Conservation (phyloP, 176 grass and related monocot species). For the Olyra latifolia region DNA sequence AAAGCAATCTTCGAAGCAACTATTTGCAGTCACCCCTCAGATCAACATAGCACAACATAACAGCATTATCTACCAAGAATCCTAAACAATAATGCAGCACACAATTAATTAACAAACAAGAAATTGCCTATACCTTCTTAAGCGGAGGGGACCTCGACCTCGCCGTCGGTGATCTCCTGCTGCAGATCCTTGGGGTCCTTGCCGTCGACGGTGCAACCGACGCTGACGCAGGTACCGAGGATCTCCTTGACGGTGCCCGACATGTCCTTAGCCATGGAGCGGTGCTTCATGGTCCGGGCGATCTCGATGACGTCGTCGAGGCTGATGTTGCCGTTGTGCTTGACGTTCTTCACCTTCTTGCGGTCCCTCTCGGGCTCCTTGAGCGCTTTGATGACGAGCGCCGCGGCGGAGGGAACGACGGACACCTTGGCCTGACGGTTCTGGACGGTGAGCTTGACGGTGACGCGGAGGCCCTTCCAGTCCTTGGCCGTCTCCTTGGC, state of each 20-base stretch:
- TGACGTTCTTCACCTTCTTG: conserved; percentile 85
- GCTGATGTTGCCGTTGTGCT: conserved; percentile 74
- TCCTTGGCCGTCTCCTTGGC: conserved; percentile 90
- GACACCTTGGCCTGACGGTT: conserved; percentile 79
- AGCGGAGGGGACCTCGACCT: conserved; percentile 50
- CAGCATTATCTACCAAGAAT: background rate
- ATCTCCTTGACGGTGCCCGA: conserved; percentile 67
- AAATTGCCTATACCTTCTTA: conserved; percentile 34
- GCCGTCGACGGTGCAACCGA: conserved; percentile 67
- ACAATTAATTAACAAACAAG: background rate
- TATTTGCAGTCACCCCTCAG: background rate
- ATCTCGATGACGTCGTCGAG: conserved; percentile 78
- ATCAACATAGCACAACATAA: background rate
- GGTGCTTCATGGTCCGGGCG: conserved; percentile 46
- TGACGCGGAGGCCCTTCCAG: conserved; percentile 84
- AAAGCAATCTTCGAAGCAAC: background rate
- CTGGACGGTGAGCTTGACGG: conserved; percentile 85
- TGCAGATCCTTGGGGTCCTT: conserved; percentile 78
- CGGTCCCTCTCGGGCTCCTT: conserved; percentile 80
- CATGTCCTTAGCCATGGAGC: conserved; percentile 72
- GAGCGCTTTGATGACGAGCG: conserved; percentile 78
- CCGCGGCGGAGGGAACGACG: conserved; percentile 74
- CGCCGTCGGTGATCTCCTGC: conserved; percentile 63
- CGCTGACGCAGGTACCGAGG: conserved; percentile 65
- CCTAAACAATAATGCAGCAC: background rate